Evolutionary conservation across 2,329 filamentous ascomycete species (phyloP).

Genomic region (Cadophora sp.): DNA sequence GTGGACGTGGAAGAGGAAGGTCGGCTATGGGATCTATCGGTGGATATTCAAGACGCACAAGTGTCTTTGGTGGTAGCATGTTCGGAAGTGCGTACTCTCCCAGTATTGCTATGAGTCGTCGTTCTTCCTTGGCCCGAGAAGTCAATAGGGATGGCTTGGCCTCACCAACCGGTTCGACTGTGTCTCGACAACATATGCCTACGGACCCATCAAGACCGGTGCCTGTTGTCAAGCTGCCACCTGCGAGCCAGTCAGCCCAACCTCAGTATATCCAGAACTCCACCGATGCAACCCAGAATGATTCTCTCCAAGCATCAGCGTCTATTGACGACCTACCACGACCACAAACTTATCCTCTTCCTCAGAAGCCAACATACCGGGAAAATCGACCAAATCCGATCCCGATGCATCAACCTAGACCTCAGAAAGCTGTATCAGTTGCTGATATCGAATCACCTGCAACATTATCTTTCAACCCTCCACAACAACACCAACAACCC

Average conservation of each 20-base stretch:
- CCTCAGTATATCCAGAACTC: constrained; percentile 42
- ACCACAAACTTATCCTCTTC: constrained; percentile 63
- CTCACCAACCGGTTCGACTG: constrained; percentile 80
- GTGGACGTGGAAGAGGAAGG: constrained; percentile 71
- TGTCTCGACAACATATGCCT: constrained; percentile 70
- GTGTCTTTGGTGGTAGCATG: constrained; percentile 74
- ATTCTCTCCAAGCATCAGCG: constrained; percentile 28
- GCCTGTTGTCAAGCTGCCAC: constrained; percentile 85
- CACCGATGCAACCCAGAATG: constrained; percentile 42
- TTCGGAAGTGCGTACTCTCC: constrained; percentile 81
- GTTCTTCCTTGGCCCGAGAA: constrained; percentile 78
- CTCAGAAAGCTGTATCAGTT: constrained; percentile 92
- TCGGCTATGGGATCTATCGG: constrained; percentile 73
- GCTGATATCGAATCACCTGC: constrained; percentile 87
- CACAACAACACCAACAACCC: constrained; percentile 77
- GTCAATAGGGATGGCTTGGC: constrained; percentile 75
- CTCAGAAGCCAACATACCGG: constrained; percentile 63
- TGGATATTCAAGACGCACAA: constrained; percentile 79
- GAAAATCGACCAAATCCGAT: constrained; percentile 60
- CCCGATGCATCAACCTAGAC: constrained; percentile 92
- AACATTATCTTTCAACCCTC: constrained; percentile 59
- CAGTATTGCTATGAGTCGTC: constrained; percentile 85
- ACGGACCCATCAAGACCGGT: constrained; percentile 73
- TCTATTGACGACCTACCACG: constrained; percentile 52
- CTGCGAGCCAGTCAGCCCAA: constrained; percentile 48